Percentiles rank a stretch among this genome's conserved stretches.
These are phyloP conservation scores for Botryotinia convoluta DNA, from an alignment of 2,329 filamentous ascomycete species.

Conservation along the genomic window DNA sequence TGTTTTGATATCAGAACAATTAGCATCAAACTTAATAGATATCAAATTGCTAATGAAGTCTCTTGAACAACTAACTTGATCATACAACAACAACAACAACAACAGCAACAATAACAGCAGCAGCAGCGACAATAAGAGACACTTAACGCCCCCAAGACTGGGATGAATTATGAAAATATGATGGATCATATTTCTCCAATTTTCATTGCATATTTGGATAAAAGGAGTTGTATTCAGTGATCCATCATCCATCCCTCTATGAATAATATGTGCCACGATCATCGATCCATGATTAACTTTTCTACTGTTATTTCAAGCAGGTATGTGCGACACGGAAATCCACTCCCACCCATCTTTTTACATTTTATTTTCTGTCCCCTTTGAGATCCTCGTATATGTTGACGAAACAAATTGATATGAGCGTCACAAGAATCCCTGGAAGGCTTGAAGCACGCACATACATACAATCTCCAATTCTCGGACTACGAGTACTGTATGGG, in stretches of 20 bases:
- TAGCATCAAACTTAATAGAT: not conserved
- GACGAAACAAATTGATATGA: slow-evolving; percentile 9
- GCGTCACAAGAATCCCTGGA: slow-evolving; percentile 8
- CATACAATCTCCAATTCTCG: not conserved
- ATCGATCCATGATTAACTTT: not conserved
- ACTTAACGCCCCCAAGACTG: not conserved
- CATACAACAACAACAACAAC: not conserved
- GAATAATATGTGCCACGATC: slow-evolving; percentile 10
- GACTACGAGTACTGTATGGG: not conserved
- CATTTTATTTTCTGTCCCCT: not conserved
- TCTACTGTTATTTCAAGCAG: not conserved
- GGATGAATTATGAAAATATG: not conserved
- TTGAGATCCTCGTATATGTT: slow-evolving; percentile 13
- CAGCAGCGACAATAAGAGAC: not conserved
- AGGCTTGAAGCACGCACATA: slow-evolving; percentile 4
- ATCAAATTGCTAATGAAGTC: not conserved
- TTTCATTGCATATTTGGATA: slow-evolving; percentile 17
- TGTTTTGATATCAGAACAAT: not conserved
- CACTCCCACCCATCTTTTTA: not conserved
- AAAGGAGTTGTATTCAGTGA: not conserved
- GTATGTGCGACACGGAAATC: not conserved
- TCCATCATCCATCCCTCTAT: not conserved
- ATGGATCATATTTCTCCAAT: slow-evolving; percentile 6
- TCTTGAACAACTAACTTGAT: not conserved
- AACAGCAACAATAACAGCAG: not conserved